phyloP scores from a whole-genome alignment of 345 rosid genomes.

The Linum usitatissimum region DNA sequence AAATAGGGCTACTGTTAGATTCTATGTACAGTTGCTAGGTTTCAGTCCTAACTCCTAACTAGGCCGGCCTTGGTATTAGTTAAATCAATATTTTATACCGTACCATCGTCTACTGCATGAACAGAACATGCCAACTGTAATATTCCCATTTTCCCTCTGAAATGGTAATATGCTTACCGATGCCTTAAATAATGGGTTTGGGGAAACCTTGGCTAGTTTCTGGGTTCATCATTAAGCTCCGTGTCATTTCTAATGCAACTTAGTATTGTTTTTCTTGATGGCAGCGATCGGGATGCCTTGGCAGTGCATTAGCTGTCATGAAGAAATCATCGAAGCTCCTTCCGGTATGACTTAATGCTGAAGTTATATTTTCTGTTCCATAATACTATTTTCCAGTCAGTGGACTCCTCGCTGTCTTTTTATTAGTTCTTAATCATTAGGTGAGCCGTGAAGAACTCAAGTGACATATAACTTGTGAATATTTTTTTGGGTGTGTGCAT shows the following conservation, averaged over 20 bases:
- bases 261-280: background rate
- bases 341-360: constrained; percentile 43
- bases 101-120: background rate
- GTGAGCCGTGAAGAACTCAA: background rate
- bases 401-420: background rate
- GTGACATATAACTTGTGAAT: background rate
- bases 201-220: too few species aligned
- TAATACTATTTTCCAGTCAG: background rate
- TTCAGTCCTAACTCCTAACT: too few species aligned
- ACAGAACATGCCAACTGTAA: too few species aligned
- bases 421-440: background rate
- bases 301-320: constrained; percentile 88
- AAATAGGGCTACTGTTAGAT: too few species aligned
- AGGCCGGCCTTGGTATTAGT: too few species aligned
- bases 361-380: background rate
- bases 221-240: too few species aligned
- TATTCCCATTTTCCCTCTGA: too few species aligned
- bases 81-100: background rate
- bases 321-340: constrained; percentile 85
- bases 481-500: too few species aligned
- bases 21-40: too few species aligned
- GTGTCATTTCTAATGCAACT: too few species aligned
- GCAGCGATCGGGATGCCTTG: constrained; percentile 94
- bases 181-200: too few species aligned
- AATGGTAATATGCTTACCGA: too few species aligned